Conservation (phyloP, 176 grass and related monocot species). For the Oryza brachyantha region DNA sequence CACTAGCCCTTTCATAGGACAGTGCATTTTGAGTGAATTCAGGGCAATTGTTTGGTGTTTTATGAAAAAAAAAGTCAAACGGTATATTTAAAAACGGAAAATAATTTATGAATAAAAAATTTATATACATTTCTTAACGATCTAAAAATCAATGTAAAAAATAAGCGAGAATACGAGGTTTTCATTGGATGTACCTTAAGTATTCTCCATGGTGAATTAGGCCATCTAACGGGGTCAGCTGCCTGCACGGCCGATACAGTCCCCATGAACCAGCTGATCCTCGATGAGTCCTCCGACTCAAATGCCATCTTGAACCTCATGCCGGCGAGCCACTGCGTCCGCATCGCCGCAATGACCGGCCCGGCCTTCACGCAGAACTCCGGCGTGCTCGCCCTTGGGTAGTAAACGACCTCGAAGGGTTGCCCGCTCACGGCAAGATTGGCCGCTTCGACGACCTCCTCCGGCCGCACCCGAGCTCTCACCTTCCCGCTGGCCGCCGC, state of each 20-base stretch:
- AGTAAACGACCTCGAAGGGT: constrained; percentile 80
- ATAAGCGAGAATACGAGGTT: no score
- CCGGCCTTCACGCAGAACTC: constrained; percentile 77
- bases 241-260: constrained; percentile 76
- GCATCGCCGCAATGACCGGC: constrained; percentile 55
- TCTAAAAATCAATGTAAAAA: no score
- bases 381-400: constrained; percentile 78
- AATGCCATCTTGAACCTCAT: constrained; percentile 99
- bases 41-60: no score
- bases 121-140: no score
- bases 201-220: constrained; percentile 88
- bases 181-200: constrained; percentile 65
- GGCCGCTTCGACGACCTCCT: constrained; percentile 69
- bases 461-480: constrained; percentile 52
- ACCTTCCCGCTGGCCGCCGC: constrained; percentile 44
- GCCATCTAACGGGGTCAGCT: constrained; percentile 72
- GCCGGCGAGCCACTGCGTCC: constrained; percentile 68
- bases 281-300: constrained; percentile 84
- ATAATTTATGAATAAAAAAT: no score
- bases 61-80: no score
- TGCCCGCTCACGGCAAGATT: constrained; percentile 57
- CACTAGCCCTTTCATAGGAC: constrained; percentile 9
- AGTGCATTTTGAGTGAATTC: neutral
- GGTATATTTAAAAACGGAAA: no score
- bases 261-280: constrained; percentile 99